A percentile compares a stretch with the other conserved stretches of the same genome.
phyloP scores from a whole-genome alignment of 2,329 filamentous ascomycete genomes.

The Aspergillus awamori region DNA sequence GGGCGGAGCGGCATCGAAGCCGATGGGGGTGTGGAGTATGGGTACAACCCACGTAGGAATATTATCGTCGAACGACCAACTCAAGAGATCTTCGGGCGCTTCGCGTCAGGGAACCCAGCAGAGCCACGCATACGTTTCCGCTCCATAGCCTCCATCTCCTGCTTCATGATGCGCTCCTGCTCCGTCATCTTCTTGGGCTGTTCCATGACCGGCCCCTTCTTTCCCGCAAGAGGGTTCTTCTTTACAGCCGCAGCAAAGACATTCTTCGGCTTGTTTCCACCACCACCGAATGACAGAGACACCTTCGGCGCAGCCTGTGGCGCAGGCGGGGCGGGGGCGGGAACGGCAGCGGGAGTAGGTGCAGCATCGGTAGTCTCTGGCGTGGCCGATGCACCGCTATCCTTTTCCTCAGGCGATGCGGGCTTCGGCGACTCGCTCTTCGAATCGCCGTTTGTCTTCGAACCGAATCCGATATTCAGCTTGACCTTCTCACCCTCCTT shows the following conservation, averaged over 20 bases:
- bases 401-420: constrained; percentile 29
- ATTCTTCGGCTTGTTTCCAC: constrained; percentile 57
- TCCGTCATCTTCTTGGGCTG: constrained; percentile 84
- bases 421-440: constrained; percentile 26
- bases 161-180: constrained; percentile 85
- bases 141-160: constrained; percentile 66
- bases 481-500: constrained; percentile 76
- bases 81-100: constrained; percentile 40
- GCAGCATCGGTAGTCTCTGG: constrained; percentile 21
- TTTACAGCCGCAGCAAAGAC: constrained; percentile 66
- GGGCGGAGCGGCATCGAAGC: not conserved
- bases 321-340: constrained; percentile 20
- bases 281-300: constrained; percentile 65
- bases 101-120: constrained; percentile 35
- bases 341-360: constrained; percentile 15
- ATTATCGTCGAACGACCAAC: not conserved
- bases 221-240: constrained; percentile 72
- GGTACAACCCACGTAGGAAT: not conserved
- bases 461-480: constrained; percentile 62
- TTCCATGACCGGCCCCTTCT: constrained; percentile 63
- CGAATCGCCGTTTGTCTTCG: constrained; percentile 30
- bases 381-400: constrained; percentile 12
- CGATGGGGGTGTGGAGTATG: not conserved
- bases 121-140: constrained; percentile 58
- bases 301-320: constrained; percentile 43